Percentiles rank a stretch among this genome's conserved stretches.
Evolutionary conservation across 2,329 filamentous ascomycete genomes (phyloP).

Genomic region (Juglanconis sp.): DNA sequence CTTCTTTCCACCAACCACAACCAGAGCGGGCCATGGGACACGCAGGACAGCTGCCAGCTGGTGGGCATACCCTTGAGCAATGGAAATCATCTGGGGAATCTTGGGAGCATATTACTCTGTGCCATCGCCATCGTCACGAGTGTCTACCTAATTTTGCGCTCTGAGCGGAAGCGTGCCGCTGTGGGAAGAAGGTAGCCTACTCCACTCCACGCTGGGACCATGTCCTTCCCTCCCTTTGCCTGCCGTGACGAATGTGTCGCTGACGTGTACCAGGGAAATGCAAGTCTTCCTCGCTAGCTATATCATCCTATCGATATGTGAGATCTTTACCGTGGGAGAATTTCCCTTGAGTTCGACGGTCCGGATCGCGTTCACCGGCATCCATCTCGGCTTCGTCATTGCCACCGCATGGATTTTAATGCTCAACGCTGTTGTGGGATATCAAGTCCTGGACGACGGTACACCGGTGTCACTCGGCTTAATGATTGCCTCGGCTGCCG

Average conservation of each 20-base stretch:
- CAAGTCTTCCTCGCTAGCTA: constrained; percentile 88
- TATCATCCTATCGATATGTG: constrained; percentile 85
- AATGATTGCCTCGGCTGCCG: constrained; percentile 64
- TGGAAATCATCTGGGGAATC: constrained; percentile 69
- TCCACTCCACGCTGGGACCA: not conserved
- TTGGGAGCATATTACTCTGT: constrained; percentile 79
- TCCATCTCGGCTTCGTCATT: constrained; percentile 85
- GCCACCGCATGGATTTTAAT: constrained; percentile 88
- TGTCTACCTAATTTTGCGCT: constrained; percentile 68
- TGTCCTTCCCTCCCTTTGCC: constrained; percentile 2
- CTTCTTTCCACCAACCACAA: constrained; percentile 61
- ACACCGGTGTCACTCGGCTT: constrained; percentile 79
- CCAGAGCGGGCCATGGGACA: constrained; percentile 55
- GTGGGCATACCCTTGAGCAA: constrained; percentile 69
- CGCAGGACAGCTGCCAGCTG: constrained; percentile 62
- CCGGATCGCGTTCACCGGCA: constrained; percentile 78
- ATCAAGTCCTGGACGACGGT: constrained; percentile 89
- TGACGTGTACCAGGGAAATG: constrained; percentile 70
- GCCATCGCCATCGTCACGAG: constrained; percentile 71
- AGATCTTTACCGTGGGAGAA: constrained; percentile 92
- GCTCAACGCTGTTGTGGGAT: constrained; percentile 88
- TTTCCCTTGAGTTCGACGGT: constrained; percentile 72
- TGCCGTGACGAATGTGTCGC: not conserved
- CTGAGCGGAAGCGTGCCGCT: constrained; percentile 86
- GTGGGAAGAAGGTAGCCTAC: constrained; percentile 80